A percentile compares a stretch with the other conserved stretches of the same genome.
These are phyloP conservation scores for Globisporangium rhizosaccharum DNA, from an alignment of 352 stramenopile genomes.

Conservation along the genomic window DNA sequence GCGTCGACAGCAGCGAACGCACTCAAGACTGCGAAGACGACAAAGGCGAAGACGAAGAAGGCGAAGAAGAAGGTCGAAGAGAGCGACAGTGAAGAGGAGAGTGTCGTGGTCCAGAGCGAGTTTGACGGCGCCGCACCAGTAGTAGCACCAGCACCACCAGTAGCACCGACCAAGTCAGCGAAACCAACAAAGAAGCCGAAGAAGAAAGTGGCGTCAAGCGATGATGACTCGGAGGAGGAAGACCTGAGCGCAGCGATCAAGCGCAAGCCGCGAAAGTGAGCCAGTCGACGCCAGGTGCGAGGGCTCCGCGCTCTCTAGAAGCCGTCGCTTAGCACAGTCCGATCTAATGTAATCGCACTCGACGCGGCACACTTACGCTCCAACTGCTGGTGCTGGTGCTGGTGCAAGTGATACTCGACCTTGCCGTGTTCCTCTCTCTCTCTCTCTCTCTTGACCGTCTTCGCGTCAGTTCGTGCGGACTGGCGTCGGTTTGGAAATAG, in stretches of 20 bases:
- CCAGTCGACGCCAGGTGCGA: no score
- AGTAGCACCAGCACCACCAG: constrained; percentile 14
- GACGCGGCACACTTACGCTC: no score
- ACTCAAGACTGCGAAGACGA: constrained; percentile 3
- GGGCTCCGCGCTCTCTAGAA: no score
- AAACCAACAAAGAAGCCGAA: constrained; percentile 28
- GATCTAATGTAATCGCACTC: no score
- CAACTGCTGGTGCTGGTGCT: no score
- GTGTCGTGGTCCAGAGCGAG: constrained; percentile 70
- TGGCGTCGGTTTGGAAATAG: no score
- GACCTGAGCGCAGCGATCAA: constrained; percentile 74
- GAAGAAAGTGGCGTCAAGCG: constrained; percentile 33
- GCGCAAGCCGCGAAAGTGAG: constrained; percentile 37
- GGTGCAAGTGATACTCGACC: no score
- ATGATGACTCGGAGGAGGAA: constrained; percentile 45
- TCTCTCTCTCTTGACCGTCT: no score
- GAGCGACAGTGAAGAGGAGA: constrained; percentile 68
- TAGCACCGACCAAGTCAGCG: constrained; percentile 14
- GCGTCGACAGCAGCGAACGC: not conserved
- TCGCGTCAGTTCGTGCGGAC: no score
- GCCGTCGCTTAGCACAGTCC: no score
- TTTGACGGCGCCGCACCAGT: constrained; percentile 21
- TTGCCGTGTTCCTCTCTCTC: no score
- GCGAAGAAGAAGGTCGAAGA: constrained; percentile 21
- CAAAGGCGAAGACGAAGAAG: not conserved